Conservation (phyloP, 768 basidiomycete species). For the Pluteus cervinus region DNA sequence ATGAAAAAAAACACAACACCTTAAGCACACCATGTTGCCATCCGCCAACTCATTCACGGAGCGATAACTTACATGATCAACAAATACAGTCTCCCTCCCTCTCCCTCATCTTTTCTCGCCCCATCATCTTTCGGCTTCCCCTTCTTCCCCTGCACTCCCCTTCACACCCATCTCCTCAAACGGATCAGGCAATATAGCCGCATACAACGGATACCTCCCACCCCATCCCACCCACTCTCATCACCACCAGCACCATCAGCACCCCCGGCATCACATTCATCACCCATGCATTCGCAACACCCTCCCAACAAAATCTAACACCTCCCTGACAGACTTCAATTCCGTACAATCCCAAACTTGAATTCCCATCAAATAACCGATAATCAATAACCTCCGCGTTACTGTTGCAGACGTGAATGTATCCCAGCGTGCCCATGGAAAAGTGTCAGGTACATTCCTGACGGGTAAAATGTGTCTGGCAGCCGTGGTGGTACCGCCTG, state of each 20-base stretch:
- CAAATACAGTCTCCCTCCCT: no score
- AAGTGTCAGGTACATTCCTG: slow-evolving; percentile 23
- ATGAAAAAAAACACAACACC: slow-evolving; percentile 29
- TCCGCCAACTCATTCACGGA: slow-evolving; percentile 2
- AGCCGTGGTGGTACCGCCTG: slow-evolving; percentile 9
- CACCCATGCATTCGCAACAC: background rate
- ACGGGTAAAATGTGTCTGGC: slow-evolving; percentile 18
- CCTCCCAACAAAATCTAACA: slow-evolving; percentile 38
- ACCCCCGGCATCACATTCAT: no score
- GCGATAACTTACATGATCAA: background rate
- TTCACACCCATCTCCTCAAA: no score
- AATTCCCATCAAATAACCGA: slow-evolving; percentile 48
- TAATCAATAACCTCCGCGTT: slow-evolving; percentile 37
- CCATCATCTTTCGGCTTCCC: background rate
- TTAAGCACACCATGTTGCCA: slow-evolving; percentile 24
- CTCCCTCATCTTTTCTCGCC: slow-evolving; percentile 4
- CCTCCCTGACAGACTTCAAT: slow-evolving; percentile 36
- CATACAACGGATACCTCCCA: slow-evolving; percentile 6
- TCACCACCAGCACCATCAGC: no score
- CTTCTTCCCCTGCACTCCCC: no score
- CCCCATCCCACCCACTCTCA: slow-evolving; percentile 11
- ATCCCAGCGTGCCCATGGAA: slow-evolving; percentile 45
- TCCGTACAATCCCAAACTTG: slow-evolving; percentile 58
- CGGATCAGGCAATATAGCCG: no score
- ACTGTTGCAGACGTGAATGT: slow-evolving; percentile 15